Evolutionary conservation across 2,329 filamentous ascomycete species (phyloP), one percentile per base, ranked within the genome.

Genomic region (Dothiorella sarmentorum): DNA sequence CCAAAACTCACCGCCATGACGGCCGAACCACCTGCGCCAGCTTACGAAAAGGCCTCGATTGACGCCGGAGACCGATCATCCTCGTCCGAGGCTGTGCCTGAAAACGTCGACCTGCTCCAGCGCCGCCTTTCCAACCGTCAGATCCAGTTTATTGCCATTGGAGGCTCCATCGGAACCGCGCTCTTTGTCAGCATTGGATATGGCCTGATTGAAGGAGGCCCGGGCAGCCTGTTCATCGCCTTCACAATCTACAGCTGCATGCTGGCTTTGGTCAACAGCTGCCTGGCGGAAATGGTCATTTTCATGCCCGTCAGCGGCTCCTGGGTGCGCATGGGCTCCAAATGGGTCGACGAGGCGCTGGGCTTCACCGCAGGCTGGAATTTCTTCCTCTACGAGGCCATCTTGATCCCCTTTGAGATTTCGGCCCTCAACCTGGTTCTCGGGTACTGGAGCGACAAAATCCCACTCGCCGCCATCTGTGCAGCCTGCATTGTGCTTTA

Each of bases 341-440:
- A 84, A 63, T 88, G 84, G 82, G 82, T 84, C 9, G 85, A 88
- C 68, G 84, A 87, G n/a, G 78, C 85, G 9, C 75, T 84, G 18
- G 84, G 84, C 31, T 86, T 87, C 65, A 73, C 75, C 59, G 75
- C 71, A 29, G 79, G 78, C 24, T 79, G 76, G 76, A 81, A 80
- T 58, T 76, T 81, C 64, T 80, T 80, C 62, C 71, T 81, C 55
- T 80, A 80, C 62, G 78, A 82, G 63, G 73, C 78, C 2, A 59
- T 82, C 9, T 69, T 81, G 1, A 79, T 82, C 4, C 56, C 79
- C 0, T 80, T 79, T 60, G 80, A 82, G 60, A 81, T 82, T 56
- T 76, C 78, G 18, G 73, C 73, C 22, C 75, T 72, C 61, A 74
- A 73, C 58, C 66, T 75, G 60, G 71, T 75, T 47, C 74, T 75